A percentile compares a stretch with the other conserved stretches of the same genome.
These are phyloP conservation scores for Pestalotiopsis sp. DNA, from an alignment of 2,329 filamentous ascomycete genomes.

Conservation along the genomic window DNA sequence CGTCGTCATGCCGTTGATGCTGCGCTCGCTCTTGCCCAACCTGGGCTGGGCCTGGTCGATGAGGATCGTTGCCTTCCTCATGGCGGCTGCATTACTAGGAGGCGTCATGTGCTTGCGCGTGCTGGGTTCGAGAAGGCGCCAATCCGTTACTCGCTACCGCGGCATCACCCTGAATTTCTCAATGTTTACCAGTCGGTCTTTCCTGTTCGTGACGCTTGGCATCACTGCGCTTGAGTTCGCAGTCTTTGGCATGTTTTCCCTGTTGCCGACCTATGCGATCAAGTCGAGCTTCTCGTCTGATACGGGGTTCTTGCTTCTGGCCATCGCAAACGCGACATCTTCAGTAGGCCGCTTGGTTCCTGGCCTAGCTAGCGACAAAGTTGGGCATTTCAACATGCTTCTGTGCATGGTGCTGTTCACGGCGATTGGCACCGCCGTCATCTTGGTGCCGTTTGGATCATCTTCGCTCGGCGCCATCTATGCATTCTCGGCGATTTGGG, in stretches of 20 bases:
- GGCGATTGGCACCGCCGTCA: slow-evolving; percentile 41
- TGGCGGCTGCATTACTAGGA: slow-evolving; percentile 28
- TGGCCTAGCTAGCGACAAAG: slow-evolving; percentile 65
- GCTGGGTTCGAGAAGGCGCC: slow-evolving; percentile 26
- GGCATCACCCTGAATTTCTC: slow-evolving; percentile 36
- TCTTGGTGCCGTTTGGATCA: slow-evolving; percentile 48
- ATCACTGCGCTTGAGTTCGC: slow-evolving; percentile 52
- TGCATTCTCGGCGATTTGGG: slow-evolving; percentile 47
- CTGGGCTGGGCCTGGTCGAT: slow-evolving; percentile 39
- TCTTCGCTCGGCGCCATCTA: slow-evolving; percentile 41
- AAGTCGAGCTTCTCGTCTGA: not conserved
- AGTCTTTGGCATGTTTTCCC: slow-evolving; percentile 48
- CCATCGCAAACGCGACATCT: slow-evolving; percentile 69
- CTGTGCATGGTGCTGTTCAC: slow-evolving; percentile 57
- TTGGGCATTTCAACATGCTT: slow-evolving; percentile 71
- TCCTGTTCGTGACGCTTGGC: slow-evolving; percentile 42
- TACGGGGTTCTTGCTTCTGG: slow-evolving; percentile 49
- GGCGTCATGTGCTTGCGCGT: slow-evolving; percentile 29
- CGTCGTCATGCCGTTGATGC: slow-evolving; percentile 36
- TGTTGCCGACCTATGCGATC: slow-evolving; percentile 49
- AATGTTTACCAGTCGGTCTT: slow-evolving; percentile 41
- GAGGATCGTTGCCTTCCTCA: slow-evolving; percentile 32
- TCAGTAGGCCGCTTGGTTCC: slow-evolving; percentile 68
- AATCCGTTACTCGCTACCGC: slow-evolving; percentile 41
- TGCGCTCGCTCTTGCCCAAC: slow-evolving; percentile 29